phyloP scores from a whole-genome alignment of 2,329 filamentous ascomycete species.

The Fusarium albosuccineum region DNA sequence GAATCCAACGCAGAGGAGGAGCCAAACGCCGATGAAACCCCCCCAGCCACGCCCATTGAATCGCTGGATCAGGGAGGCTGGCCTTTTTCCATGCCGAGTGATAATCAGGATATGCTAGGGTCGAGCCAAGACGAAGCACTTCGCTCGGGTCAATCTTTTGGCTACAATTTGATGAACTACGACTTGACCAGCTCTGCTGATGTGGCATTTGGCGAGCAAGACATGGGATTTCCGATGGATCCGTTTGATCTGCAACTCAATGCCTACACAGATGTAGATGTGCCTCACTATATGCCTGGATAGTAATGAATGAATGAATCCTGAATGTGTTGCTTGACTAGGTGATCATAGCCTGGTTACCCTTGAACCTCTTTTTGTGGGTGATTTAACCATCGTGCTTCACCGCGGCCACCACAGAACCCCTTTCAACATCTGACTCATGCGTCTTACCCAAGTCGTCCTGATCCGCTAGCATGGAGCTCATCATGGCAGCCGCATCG shows the following conservation, averaged over 20 bases:
- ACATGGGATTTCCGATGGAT: constrained; percentile 24
- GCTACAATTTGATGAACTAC: constrained; percentile 12
- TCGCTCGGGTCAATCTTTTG: neutral
- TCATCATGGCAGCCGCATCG: constrained; percentile 31
- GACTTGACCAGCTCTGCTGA: constrained; percentile 13
- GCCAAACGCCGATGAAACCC: rapidly evolving
- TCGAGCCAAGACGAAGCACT: neutral
- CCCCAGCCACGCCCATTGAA: neutral
- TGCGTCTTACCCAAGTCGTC: neutral
- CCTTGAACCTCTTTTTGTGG: too few relatives aligned
- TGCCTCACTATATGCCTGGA: neutral
- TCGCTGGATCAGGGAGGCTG: constrained; percentile 5
- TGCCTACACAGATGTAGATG: constrained; percentile 27
- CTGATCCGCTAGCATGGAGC: neutral
- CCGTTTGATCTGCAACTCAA: constrained; percentile 37
- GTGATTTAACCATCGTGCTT: neutral
- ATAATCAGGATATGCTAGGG: neutral
- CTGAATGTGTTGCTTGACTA: neutral
- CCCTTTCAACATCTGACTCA: neutral
- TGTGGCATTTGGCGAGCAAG: constrained; percentile 21
- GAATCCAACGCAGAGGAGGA: neutral
- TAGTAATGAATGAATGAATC: neutral
- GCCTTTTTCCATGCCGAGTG: constrained; percentile 13
- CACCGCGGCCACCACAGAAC: rapidly evolving
- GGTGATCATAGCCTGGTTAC: too few relatives aligned